Conservation (phyloP, 805 yeast genomes). For the Candida easanensis region DNA sequence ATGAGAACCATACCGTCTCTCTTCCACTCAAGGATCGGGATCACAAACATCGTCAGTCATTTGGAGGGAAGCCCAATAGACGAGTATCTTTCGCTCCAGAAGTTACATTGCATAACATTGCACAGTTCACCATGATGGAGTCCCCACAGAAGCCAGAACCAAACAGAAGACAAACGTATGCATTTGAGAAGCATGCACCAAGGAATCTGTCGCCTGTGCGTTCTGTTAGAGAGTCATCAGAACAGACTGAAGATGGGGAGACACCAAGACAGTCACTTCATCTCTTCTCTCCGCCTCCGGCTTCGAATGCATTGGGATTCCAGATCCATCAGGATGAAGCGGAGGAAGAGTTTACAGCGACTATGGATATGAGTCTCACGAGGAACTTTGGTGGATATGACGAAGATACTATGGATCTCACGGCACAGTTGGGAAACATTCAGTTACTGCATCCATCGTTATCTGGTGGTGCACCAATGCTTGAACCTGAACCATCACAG, state of each 20-base stretch:
- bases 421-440: conserved; percentile 25
- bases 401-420: conserved; percentile 28
- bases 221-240: no score
- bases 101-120: conserved; percentile 29
- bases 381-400: conserved; percentile 12
- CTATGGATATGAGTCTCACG: conserved; percentile 23
- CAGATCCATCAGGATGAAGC: conserved; percentile 24
- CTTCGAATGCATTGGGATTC: conserved; percentile 15
- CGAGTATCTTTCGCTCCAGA: conserved; percentile 31
- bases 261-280: no score
- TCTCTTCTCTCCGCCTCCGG: no score
- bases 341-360: conserved; percentile 9
- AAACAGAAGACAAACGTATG: conserved; percentile 29
- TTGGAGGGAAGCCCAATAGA: conserved; percentile 19
- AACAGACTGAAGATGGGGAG: conserved; percentile 27
- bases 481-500: background rate
- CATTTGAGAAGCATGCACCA: conserved; percentile 19
- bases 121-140: conserved; percentile 15
- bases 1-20: conserved; percentile 18
- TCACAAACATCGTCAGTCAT: conserved; percentile 7
- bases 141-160: conserved; percentile 20
- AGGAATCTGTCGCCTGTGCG: conserved; percentile 9
- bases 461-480: background rate
- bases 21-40: conserved; percentile 21
- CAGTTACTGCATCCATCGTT: conserved; percentile 13